Conservation (phyloP, 2,329 filamentous ascomycete species). For the Phyllosticta citribraziliensis region DNA sequence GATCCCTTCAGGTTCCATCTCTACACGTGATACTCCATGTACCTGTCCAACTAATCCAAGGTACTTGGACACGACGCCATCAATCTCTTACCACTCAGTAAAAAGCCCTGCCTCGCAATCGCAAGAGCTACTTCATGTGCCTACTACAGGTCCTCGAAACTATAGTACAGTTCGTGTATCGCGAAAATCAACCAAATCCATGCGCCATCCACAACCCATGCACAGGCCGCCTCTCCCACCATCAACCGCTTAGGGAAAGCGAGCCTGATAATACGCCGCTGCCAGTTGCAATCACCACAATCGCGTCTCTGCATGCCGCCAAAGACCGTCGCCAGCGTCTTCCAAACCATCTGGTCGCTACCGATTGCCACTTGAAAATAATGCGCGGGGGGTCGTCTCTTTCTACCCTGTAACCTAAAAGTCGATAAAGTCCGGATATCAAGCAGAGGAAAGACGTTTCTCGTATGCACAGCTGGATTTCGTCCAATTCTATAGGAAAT, state of each 20-base stretch:
- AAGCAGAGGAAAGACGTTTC: conserved; percentile 11
- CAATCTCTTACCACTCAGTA: not conserved
- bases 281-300: not conserved
- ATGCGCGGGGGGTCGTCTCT: not conserved
- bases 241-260: not conserved
- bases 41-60: not conserved
- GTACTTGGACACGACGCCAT: too few relatives aligned
- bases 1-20: too few relatives aligned
- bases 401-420: conserved; percentile 6
- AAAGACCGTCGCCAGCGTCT: not conserved
- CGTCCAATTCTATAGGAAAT: conserved; percentile 34
- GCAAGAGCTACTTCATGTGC: not conserved
- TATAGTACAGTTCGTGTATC: conserved; percentile 10
- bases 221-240: not conserved
- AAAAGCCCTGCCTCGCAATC: not conserved
- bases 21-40: too few relatives aligned
- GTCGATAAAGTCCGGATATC: conserved; percentile 10
- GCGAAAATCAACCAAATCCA: not conserved
- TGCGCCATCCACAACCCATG: conserved; percentile 7
- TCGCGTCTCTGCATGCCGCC: not conserved
- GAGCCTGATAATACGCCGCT: not conserved
- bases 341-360: conserved; percentile 4
- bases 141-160: conserved; percentile 4
- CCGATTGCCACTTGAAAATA: not conserved
- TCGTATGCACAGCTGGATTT: conserved; percentile 11